Evolutionary conservation across 345 rosid species (phyloP), one percentile per base, ranked within the genome.

Genomic region (Dipteronia dyeriana): DNA sequence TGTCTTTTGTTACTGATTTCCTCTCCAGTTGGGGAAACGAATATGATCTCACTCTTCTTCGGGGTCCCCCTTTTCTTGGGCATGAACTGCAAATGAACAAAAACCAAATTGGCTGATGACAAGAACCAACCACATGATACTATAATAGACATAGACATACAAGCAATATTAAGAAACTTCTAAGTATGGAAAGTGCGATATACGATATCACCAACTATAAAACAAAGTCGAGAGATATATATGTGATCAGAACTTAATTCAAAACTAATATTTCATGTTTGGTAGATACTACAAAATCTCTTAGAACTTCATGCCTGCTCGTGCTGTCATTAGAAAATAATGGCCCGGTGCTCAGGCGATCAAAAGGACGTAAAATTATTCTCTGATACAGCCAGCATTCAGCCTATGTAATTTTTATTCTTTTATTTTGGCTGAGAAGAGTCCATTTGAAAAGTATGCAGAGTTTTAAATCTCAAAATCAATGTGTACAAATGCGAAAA

Each of bases 1-100:
- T 84, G 90, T 78, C 80, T 90, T 83, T 79, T 81, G 79, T 64
- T 85, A 70, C 68, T 75, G 60, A 88, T 84, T 78, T 91, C 92
- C 68, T 91, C 94, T 12, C 96, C 94, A 4, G 88, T 88, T 34
- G 96, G 96, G 56, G 94, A 82, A 73, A 79, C 83, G 80, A 90
- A 90, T 63, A 87, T n/a, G 71, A 87, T 85, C 81, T 90, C 90
- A 76, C 75, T 91, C 84, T 90, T 90, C 86, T 78, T 88, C 22
- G 87, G 85, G 14, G 85, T 85, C 29, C 87, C 88, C 49, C 69
- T 79, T 84, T 86, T 84, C 87, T 86, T 88, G 25, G 86, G 84
- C 45, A 81, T 22, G 56, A 83, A 87, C 93, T 91, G 92, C 78
- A 76, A 72, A 51, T 10, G 31, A 57, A 75, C 54, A 70, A 45